phyloP scores from a whole-genome alignment of 192 early-diverging fungal genomes.

The Anaeromyces robustus region DNA sequence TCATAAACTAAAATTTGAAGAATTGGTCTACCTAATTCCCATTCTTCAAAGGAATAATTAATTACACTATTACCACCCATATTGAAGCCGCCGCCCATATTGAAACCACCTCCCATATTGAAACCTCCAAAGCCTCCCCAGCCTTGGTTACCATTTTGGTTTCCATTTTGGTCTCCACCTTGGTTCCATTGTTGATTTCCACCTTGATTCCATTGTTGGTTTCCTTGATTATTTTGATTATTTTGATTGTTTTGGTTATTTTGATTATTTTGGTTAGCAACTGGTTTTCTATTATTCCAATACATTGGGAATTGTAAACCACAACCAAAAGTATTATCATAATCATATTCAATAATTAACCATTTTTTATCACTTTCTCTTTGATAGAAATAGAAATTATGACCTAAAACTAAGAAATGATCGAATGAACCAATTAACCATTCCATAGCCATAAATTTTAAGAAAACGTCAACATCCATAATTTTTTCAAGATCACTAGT shows the following conservation, averaged over 20 bases:
- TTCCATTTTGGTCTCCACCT: no score
- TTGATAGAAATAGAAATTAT: neutral
- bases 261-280: neutral
- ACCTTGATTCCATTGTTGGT: no score
- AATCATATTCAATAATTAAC: neutral
- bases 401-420: neutral
- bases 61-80: neutral
- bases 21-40: neutral
- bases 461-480: neutral
- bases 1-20: neutral
- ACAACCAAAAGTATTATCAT: neutral
- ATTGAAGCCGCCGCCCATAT: neutral
- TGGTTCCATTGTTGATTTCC: no score
- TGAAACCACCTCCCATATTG: neutral
- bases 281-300: neutral
- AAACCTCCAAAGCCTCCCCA: no score
- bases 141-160: no score
- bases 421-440: neutral
- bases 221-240: neutral
- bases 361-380: neutral
- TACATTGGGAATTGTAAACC: neutral
- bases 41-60: neutral
- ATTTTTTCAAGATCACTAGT: neutral
- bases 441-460: neutral
- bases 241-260: neutral